These are phyloP conservation scores for Perkinsus olseni DNA, from an alignment of 169 alveolate genomes.

Conservation along the genomic window DNA sequence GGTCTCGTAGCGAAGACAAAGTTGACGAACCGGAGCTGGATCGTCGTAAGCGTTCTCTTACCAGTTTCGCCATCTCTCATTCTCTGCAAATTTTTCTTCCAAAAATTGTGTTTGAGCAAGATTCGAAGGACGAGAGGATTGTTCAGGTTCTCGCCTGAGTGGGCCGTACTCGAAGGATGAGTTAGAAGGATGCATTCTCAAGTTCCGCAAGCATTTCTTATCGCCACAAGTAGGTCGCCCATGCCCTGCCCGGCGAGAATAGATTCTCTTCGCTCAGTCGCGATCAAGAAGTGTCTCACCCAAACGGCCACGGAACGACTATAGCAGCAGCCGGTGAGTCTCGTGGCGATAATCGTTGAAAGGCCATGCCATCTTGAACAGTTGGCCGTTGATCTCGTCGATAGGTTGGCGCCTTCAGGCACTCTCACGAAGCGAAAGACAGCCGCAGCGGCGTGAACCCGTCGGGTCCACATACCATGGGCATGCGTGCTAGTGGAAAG, in stretches of 20 bases:
- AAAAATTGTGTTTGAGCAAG: too few relatives aligned
- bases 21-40: not conserved
- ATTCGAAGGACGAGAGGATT: too few relatives aligned
- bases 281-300: not conserved
- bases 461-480: not conserved
- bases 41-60: not conserved
- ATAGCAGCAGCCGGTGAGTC: not conserved
- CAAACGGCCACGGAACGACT: not conserved
- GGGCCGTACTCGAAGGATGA: not conserved
- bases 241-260: not conserved
- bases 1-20: not conserved
- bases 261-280: not conserved
- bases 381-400: not conserved
- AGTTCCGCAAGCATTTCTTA: not conserved
- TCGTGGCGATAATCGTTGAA: not conserved
- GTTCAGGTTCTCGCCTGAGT: not conserved
- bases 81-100: too few relatives aligned
- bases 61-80: not conserved
- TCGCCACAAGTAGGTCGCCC: not conserved
- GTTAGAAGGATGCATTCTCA: not conserved
- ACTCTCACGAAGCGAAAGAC: not conserved
- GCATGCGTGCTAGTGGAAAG: not conserved
- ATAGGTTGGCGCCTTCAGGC: not conserved
- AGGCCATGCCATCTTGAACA: too few relatives aligned
- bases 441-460: not conserved